Conservation (phyloP, 257 asterid species). For the Solanum paucissectum region DNA sequence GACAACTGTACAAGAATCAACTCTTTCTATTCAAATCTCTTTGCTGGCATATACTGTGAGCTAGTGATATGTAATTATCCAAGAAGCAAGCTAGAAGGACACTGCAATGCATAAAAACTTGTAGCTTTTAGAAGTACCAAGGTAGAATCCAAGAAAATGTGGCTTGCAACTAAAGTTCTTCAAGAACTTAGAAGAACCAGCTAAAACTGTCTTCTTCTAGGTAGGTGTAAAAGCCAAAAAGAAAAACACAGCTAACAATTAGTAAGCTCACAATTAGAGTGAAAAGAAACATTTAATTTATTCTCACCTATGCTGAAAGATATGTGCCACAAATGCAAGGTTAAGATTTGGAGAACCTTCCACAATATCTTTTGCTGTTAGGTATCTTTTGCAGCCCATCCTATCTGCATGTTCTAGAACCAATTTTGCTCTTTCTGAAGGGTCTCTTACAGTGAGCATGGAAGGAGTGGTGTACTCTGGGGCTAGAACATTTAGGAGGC, state of each 20-base stretch:
- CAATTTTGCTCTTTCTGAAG: slow-evolving; percentile 73
- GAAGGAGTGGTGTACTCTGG: slow-evolving; percentile 64
- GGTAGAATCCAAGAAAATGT: not conserved
- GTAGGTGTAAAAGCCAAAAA: not conserved
- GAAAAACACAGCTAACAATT: not conserved
- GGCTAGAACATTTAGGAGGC: slow-evolving; percentile 82
- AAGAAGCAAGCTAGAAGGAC: not conserved
- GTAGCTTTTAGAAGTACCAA: not conserved
- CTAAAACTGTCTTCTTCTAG: not conserved
- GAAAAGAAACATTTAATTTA: not conserved
- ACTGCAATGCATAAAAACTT: not conserved
- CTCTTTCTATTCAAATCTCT: not conserved
- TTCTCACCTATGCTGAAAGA: slow-evolving; percentile 73
- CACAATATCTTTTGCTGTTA: slow-evolving; percentile 78
- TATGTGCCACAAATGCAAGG: slow-evolving; percentile 92
- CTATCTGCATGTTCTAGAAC: slow-evolving; percentile 89
- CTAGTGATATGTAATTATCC: not conserved
- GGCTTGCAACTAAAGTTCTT: not conserved
- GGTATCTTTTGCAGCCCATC: slow-evolving; percentile 73
- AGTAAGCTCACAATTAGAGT: not conserved
- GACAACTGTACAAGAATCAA: not conserved
- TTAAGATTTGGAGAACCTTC: slow-evolving; percentile 83
- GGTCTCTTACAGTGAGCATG: slow-evolving; percentile 58
- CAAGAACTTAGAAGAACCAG: not conserved
- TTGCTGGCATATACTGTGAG: not conserved